Percentiles rank a stretch among this genome's conserved stretches.
phyloP scores from a whole-genome alignment of 176 grass and related monocot genomes.

The Oryza brachyantha region DNA sequence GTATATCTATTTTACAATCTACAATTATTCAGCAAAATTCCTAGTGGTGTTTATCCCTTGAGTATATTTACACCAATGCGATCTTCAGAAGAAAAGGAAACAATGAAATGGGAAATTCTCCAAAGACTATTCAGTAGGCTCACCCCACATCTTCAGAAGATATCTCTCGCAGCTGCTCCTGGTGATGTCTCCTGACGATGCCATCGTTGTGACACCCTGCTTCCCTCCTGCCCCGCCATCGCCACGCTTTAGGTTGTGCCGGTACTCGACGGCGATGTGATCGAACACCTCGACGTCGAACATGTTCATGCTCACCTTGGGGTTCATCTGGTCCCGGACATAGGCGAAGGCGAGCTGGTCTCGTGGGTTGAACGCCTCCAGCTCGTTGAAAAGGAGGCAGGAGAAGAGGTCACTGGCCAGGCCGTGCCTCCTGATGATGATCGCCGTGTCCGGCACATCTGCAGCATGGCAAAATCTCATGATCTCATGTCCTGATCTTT shows the following conservation, averaged over 20 bases:
- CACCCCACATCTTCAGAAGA: constrained; percentile 80
- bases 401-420: constrained; percentile 70
- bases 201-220: constrained; percentile 32
- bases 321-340: constrained; percentile 71
- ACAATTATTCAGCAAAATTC: background rate
- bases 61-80: constrained; percentile 14
- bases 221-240: background rate
- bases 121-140: constrained; percentile 29
- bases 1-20: background rate
- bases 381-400: constrained; percentile 89
- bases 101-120: background rate
- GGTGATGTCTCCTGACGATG: constrained; percentile 46
- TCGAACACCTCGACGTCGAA: constrained; percentile 90
- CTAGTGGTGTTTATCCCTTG: background rate
- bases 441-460: constrained; percentile 93
- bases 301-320: constrained; percentile 76
- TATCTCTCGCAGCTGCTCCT: constrained; percentile 65
- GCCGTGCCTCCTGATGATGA: constrained; percentile 81
- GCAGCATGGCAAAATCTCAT: background rate
- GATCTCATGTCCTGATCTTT: background rate
- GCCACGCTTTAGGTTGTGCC: constrained; percentile 69
- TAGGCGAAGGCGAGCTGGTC: constrained; percentile 90
- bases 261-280: constrained; percentile 76
- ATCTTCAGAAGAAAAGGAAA: background rate
- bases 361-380: constrained; percentile 82